Percentiles rank a stretch among this genome's conserved stretches.
These are phyloP conservation scores for Irpex sp. DNA, from an alignment of 1,284 basidiomycete species.

Conservation along the genomic window DNA sequence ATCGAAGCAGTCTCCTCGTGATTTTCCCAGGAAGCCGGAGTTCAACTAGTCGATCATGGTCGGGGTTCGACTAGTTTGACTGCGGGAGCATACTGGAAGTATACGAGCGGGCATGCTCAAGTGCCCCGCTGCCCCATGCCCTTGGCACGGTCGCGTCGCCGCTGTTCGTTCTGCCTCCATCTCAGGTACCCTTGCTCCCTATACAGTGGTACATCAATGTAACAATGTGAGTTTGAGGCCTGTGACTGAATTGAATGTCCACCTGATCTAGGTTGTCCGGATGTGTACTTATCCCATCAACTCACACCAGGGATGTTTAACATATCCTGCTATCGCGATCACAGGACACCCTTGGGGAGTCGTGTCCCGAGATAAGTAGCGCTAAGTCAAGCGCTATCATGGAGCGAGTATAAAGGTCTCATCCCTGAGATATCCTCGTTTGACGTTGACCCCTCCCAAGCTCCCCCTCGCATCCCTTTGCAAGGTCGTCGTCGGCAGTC, in stretches of 20 bases:
- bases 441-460: neutral
- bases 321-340: neutral
- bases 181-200: too few species aligned
- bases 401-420: neutral
- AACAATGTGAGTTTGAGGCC: neutral
- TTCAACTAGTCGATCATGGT: too few species aligned
- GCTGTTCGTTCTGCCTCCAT: too few species aligned
- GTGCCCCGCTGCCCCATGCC: too few species aligned
- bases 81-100: too few species aligned
- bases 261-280: neutral
- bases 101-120: too few species aligned
- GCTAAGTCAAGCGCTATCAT: neutral
- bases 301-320: neutral
- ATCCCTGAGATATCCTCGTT: neutral
- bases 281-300: neutral
- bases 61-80: too few species aligned
- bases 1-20: too few species aligned
- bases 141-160: neutral
- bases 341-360: neutral
- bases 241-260: neutral
- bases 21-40: too few species aligned
- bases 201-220: neutral
- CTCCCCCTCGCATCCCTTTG: conserved; percentile 1
- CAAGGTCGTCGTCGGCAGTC: conserved; percentile 6
- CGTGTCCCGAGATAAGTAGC: neutral